Conservation (phyloP, 306 rosid genomes). For the Cyamopsis tetragonoloba region DNA sequence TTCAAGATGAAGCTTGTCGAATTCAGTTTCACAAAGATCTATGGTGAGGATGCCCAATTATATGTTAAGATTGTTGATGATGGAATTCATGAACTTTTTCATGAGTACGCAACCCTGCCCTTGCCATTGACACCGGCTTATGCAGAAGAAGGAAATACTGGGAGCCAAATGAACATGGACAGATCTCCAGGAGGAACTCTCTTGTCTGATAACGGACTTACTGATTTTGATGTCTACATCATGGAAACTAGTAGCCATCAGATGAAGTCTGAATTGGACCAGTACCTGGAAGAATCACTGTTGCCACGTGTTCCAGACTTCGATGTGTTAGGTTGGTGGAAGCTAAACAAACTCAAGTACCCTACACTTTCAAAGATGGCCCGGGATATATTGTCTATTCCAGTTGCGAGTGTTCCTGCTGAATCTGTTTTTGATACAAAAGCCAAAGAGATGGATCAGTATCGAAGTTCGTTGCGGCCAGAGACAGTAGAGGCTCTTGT, state of each 20-base stretch:
- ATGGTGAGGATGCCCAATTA: constrained; percentile 66
- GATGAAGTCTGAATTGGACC: constrained; percentile 83
- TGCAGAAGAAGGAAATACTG: constrained; percentile 57
- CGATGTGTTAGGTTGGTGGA: constrained; percentile 93
- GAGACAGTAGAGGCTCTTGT: constrained; percentile 87
- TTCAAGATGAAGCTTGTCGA: constrained; percentile 97
- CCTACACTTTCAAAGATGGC: constrained; percentile 97
- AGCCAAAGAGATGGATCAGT: constrained; percentile 71
- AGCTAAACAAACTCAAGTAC: constrained; percentile 78
- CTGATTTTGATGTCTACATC: constrained; percentile 89
- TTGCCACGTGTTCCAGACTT: constrained; percentile 81
- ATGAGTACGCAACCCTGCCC: constrained; percentile 77
- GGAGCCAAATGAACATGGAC: constrained; percentile 35
- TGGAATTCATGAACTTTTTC: constrained; percentile 85
- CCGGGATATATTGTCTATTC: constrained; percentile 72
- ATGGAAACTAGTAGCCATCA: constrained; percentile 91
- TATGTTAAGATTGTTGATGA: constrained; percentile 76
- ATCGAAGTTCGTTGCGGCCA: constrained; percentile 72
- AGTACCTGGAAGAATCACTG: constrained; percentile 84
- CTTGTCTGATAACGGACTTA: constrained; percentile 68
- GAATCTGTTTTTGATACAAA: constrained; percentile 55
- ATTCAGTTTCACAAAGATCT: constrained; percentile 82
- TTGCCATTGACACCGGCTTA: constrained; percentile 80
- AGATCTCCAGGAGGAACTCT: constrained; percentile 55
- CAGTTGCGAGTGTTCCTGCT: constrained; percentile 56